phyloP scores from a whole-genome alignment of 352 stramenopile genomes.

The Phytophthora idaei region DNA sequence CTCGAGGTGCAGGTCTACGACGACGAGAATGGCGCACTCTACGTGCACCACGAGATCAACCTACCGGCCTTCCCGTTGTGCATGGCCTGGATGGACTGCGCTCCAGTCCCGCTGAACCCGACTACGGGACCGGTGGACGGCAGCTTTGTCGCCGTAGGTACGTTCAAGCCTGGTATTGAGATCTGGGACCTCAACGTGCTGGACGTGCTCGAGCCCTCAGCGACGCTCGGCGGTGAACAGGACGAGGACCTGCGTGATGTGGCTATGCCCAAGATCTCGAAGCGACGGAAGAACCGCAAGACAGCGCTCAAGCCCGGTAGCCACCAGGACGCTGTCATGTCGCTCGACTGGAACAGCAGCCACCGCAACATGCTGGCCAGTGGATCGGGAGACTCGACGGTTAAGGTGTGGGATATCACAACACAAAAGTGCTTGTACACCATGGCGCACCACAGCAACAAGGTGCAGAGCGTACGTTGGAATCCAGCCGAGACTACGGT shows the following conservation, averaged over 20 bases:
- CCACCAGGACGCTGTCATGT: conserved; percentile 98
- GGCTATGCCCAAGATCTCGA: conserved; percentile 75
- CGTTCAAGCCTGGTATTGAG: conserved; percentile 99
- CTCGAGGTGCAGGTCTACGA: conserved; percentile 99
- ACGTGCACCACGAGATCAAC: conserved; percentile 99
- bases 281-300: conserved; percentile 77
- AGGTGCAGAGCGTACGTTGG: conserved; percentile 97
- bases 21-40: conserved; percentile 96
- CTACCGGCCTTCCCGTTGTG: conserved; percentile 98
- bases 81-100: conserved; percentile 96
- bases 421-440: conserved; percentile 95
- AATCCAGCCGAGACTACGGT: conserved; percentile 96
- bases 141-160: conserved; percentile 99
- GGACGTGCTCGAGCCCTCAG: conserved; percentile 97
- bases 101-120: conserved; percentile 64
- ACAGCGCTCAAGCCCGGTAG: conserved; percentile 90
- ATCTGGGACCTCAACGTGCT: conserved; percentile 99
- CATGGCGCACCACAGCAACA: conserved; percentile 98
- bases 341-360: conserved; percentile 97
- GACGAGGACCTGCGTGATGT: conserved; percentile 81
- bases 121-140: conserved; percentile 80
- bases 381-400: conserved; percentile 96
- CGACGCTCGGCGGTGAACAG: conserved; percentile 94
- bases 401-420: conserved; percentile 97
- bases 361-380: conserved; percentile 98